Conservation (phyloP, 2,329 filamentous ascomycete species). For the Pseudogymnoascus sp. region DNA sequence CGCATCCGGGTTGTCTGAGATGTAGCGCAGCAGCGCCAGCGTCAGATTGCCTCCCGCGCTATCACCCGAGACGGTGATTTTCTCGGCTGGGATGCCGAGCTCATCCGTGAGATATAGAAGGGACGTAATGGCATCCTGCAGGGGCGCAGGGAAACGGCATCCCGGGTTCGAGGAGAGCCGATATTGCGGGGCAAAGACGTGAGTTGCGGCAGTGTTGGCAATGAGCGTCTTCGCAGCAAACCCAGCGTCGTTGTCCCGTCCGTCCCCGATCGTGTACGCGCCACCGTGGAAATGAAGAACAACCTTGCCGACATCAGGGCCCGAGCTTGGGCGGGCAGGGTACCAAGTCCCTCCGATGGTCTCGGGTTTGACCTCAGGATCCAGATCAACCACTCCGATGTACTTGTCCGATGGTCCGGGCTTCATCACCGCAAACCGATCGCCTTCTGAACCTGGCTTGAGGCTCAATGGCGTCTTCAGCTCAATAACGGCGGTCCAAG, state of each 20-base stretch:
- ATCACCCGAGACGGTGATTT: slow-evolving; percentile 40
- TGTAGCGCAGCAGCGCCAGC: slow-evolving; percentile 38
- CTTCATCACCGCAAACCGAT: background rate
- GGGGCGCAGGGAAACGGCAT: slow-evolving; percentile 41
- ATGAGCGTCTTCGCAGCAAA: slow-evolving; percentile 30
- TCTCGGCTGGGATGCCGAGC: slow-evolving; percentile 31
- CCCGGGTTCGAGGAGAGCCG: slow-evolving; percentile 36
- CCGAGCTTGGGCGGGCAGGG: slow-evolving; percentile 13
- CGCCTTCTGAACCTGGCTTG: background rate
- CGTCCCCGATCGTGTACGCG: slow-evolving; percentile 38
- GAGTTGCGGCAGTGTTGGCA: slow-evolving; percentile 30
- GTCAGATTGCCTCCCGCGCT: slow-evolving; percentile 41
- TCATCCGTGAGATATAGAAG: slow-evolving; percentile 36
- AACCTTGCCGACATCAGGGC: slow-evolving; percentile 22
- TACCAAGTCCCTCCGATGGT: slow-evolving; percentile 29
- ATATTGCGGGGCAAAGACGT: slow-evolving; percentile 39
- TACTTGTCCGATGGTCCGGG: background rate
- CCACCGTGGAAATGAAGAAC: slow-evolving; percentile 42
- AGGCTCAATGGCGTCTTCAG: background rate
- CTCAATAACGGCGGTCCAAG: background rate
- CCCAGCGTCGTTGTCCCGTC: slow-evolving; percentile 30
- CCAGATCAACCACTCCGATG: slow-evolving; percentile 2
- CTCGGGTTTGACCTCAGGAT: slow-evolving; percentile 15
- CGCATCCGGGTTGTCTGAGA: slow-evolving; percentile 31
- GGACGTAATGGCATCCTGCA: slow-evolving; percentile 40